Conservation (phyloP, 208 protist genomes). For the Trypanosomatidae sp. region DNA sequence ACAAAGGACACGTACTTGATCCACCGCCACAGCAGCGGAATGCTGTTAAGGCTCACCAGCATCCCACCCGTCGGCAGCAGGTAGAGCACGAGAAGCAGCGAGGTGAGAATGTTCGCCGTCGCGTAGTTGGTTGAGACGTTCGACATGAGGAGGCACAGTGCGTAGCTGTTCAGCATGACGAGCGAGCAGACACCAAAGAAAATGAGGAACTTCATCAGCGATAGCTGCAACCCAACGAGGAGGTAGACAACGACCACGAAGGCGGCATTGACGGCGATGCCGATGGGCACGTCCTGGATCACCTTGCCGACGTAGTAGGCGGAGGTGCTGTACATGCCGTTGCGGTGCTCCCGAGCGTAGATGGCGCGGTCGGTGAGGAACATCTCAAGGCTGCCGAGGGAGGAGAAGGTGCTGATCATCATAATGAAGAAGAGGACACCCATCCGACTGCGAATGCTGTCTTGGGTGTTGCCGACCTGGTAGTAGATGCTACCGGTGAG, state of each 20-base stretch:
- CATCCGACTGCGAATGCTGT: conserved; percentile 64
- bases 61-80: conserved; percentile 69
- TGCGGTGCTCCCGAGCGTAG: conserved; percentile 64
- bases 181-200: conserved; percentile 45
- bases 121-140: conserved; percentile 50
- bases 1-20: conserved; percentile 77
- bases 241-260: conserved; percentile 61
- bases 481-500: conserved; percentile 79
- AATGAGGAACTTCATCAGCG: conserved; percentile 41
- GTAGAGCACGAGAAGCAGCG: conserved; percentile 62
- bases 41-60: conserved; percentile 53
- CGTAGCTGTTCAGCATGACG: conserved; percentile 64
- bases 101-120: conserved; percentile 54
- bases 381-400: conserved; percentile 47
- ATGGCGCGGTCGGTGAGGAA: conserved; percentile 60
- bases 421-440: conserved; percentile 71
- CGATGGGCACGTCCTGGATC: conserved; percentile 59
- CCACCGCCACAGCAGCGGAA: conserved; percentile 69
- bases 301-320: conserved; percentile 75
- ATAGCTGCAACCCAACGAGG: conserved; percentile 52
- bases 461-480: conserved; percentile 44
- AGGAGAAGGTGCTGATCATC: conserved; percentile 72
- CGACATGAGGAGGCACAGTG: conserved; percentile 64
- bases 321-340: conserved; percentile 61
- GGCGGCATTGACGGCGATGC: conserved; percentile 36